Conservation (phyloP, 768 basidiomycete species). For the Tricholoma flavovirens region DNA sequence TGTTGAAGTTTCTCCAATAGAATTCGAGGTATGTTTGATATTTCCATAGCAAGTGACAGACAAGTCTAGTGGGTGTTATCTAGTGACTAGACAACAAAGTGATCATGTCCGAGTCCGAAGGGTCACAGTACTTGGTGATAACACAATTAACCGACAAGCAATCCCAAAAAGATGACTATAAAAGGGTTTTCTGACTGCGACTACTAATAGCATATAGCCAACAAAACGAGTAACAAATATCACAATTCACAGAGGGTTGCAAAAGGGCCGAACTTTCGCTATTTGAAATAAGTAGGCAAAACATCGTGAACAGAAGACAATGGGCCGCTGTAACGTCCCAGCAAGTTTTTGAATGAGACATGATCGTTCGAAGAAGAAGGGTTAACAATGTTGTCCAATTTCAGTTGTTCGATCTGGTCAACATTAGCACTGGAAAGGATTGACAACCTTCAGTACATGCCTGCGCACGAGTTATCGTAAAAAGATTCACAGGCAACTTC, state of each 20-base stretch:
- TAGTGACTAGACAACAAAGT: too few relatives aligned
- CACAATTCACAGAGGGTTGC: background rate
- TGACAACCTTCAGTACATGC: slow-evolving; percentile 25
- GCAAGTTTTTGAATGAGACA: slow-evolving; percentile 31
- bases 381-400: slow-evolving; percentile 50
- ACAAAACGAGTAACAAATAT: background rate
- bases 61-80: background rate
- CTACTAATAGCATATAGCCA: too few relatives aligned
- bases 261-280: background rate
- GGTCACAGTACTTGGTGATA: too few relatives aligned
- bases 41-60: too few relatives aligned
- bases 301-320: slow-evolving; percentile 48
- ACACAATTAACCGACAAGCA: too few relatives aligned
- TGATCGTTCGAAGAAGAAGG: slow-evolving; percentile 21
- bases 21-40: slow-evolving; percentile 17
- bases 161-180: too few relatives aligned
- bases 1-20: slow-evolving; percentile 40
- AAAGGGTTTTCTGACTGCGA: too few relatives aligned
- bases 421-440: background rate
- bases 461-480: slow-evolving; percentile 68
- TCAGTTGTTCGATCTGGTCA: slow-evolving; percentile 56
- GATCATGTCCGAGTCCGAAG: background rate
- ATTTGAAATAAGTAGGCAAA: slow-evolving; percentile 47
- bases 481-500: slow-evolving; percentile 53
- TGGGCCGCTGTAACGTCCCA: slow-evolving; percentile 32